Percentiles rank a stretch among this genome's conserved stretches.
Evolutionary conservation across 2,329 filamentous ascomycete species (phyloP).

Genomic region (Xylariaceae sp.): DNA sequence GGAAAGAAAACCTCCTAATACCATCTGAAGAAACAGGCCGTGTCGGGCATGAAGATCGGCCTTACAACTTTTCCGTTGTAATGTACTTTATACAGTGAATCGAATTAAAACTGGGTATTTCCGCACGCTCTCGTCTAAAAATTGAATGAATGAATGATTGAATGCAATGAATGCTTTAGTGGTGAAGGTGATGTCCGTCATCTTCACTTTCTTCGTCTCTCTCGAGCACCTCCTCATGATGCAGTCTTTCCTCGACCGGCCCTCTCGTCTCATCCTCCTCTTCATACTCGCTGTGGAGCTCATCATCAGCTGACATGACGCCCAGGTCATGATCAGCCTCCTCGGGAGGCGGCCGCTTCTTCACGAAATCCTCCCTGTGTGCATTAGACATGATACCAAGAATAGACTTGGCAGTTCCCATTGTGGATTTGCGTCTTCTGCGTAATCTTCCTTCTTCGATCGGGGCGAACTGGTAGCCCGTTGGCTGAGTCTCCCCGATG

Average conservation of each 20-base stretch:
- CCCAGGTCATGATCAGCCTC: conserved; percentile 31
- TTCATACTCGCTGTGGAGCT: conserved; percentile 33
- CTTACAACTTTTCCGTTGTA: no score
- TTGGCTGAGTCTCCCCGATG: conserved; percentile 5
- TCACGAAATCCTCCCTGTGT: conserved; percentile 88
- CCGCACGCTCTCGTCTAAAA: background rate
- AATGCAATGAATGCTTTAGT: no score
- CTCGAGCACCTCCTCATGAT: conserved; percentile 21
- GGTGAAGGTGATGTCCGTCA: no score
- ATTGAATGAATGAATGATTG: background rate
- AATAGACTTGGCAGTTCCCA: conserved; percentile 36
- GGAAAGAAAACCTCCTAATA: no score
- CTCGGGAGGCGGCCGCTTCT: conserved; percentile 55
- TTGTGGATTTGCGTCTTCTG: conserved; percentile 22
- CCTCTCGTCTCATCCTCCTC: conserved; percentile 30
- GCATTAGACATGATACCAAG: conserved; percentile 70
- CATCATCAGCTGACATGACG: conserved; percentile 35
- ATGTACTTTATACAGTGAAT: no score
- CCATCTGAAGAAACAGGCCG: no score
- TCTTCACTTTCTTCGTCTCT: conserved; percentile 12
- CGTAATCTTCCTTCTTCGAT: conserved; percentile 21
- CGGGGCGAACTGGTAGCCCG: conserved; percentile 20
- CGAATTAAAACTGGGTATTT: background rate
- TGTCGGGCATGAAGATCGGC: no score
- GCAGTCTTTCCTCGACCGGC: conserved; percentile 26